Evolutionary conservation across 805 yeast species (phyloP), one percentile per base, ranked within the genome.

Genomic region (Priceomyces haplophilus): DNA sequence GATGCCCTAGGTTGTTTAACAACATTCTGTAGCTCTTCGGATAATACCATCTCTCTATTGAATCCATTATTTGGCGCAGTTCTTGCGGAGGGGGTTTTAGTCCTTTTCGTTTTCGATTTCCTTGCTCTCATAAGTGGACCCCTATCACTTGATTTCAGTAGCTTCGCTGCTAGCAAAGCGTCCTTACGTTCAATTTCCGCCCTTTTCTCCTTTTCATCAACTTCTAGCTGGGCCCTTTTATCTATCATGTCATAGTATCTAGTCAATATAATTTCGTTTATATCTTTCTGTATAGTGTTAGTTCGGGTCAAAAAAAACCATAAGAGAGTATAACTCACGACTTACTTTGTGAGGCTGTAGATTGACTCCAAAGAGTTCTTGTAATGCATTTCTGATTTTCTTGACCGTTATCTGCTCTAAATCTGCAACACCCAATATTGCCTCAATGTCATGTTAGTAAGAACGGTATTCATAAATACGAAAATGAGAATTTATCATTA

Each of bases 341-440:
- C 37, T 34, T 66, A 67, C 73, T 52, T 75, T 69, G 44, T 75
- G 65, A 0, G 67, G 65, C 16, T 53, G 63, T 34, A 85, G 68
- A 49, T 83, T 80, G 1, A 74, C 67, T 3, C 74, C 77, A 53
- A 81, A 85, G 24, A 87, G 66, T 47, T 78, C 85, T 56, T 82
- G 88, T n/a, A 87, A 54, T 0, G 90, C 91, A 45, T 74, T 72
- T 47, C 95, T 68, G 18, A 87, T 78, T 56, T 78, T 76, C 59
- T 83, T 84, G 5, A 85, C 88, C 0, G 90, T 79, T 12, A 86
- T 79, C 46, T 76, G 72, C 46, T 82, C 83, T 24, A 85, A 69
- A 52, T 86, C 84, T 1, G 90, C 79, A 5, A 79, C 89, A 38
- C 82, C 68, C 29, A 87, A 62, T 8, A 87, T 85, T 1, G 95